Base-by-base conservation (phyloP, 2,329 filamentous ascomycete genomes). In the Diaporthe sp. region DNA sequence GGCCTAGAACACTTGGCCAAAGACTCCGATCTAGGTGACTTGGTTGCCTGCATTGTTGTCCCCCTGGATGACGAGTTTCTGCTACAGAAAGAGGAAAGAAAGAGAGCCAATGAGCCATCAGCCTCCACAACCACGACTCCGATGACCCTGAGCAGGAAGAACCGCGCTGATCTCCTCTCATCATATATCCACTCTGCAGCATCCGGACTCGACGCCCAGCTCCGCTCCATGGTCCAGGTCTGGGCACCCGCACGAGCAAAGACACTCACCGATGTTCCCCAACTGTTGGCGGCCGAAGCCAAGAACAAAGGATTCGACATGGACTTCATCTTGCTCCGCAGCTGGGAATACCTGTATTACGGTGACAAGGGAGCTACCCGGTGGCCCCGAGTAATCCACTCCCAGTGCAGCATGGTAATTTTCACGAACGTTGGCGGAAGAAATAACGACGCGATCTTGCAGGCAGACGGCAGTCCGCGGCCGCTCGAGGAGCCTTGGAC, bases 361-460 rank as follows among this genome's bases (percentile, higher is more conserved):
- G 35, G 58, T 30, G 35, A 42, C n/a, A 61, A 61, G 37, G 35
- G 58, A 44, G 58, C 58, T 30, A 27, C 37, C 15, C 58, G 37
- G 3, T 2, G 22, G 6, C 58, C 58, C 1, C 37, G 37, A 42
- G 37, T 5, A 19, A 61, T 61, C 8, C 58, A 61, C 37, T 37
- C 58, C n/a, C n/a, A 61, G 9, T 61, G 58, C n/a, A 61, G 37
- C 25, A 61, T 42, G 58, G 58, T 61, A 39, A 27, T 61, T 22
- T 61, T 42, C 58, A 61, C 58, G 1, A 61, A 42, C 35, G 17
- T 27, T 25, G 37, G 37, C 2, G 58, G 58, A 42, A 42, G 58
- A 13, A 61, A 12, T 3, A 61, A 61, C 2, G 37, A 30, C n/a
- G 2, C n/a, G 2, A 42, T 61, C n/a, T 61, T 37, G 58, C 37